Evolutionary conservation across 176 grass and related monocot species (phyloP).

Genomic region (Aechmea fasciata): DNA sequence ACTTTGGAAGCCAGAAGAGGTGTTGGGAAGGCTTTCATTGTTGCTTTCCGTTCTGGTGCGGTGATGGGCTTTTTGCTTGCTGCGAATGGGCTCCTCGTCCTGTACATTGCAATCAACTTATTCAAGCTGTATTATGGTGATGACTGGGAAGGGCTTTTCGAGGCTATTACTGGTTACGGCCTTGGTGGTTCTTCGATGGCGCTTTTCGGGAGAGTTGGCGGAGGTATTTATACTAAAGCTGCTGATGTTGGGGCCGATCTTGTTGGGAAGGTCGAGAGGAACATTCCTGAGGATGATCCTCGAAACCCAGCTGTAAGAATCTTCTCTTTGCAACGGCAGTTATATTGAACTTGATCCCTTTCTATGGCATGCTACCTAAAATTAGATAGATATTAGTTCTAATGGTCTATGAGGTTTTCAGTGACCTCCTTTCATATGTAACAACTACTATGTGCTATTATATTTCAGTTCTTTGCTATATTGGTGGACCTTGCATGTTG

Average conservation of each 20-base stretch:
- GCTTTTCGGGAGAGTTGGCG: slow-evolving; percentile 55
- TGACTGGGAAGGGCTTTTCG: slow-evolving; percentile 69
- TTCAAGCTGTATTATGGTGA: slow-evolving; percentile 55
- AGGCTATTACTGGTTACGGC: slow-evolving; percentile 62
- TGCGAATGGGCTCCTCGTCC: slow-evolving; percentile 48
- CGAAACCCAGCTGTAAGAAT: slow-evolving; percentile 58
- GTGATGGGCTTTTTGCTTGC: slow-evolving; percentile 67
- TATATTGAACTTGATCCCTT: too few relatives aligned
- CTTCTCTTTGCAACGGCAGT: too few relatives aligned
- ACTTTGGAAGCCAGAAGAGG: slow-evolving; percentile 48
- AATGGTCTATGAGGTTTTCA: too few relatives aligned
- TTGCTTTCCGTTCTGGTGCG: slow-evolving; percentile 60
- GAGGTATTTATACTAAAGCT: slow-evolving; percentile 68
- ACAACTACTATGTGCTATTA: too few relatives aligned
- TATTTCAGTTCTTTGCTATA: too few relatives aligned
- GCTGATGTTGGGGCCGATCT: slow-evolving; percentile 71
- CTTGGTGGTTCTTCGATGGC: slow-evolving; percentile 67
- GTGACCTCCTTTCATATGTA: too few relatives aligned
- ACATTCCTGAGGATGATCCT: slow-evolving; percentile 60
- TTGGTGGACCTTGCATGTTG: too few relatives aligned
- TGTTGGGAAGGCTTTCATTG: slow-evolving; percentile 52
- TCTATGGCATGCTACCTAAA: too few relatives aligned
- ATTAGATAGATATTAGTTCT: too few relatives aligned
- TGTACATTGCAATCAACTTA: slow-evolving; percentile 60
- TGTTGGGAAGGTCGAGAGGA: slow-evolving; percentile 55